Evolutionary conservation across 805 yeast genomes (phyloP), one percentile per base, ranked within the genome.

Genomic region (Wickerhamiella australiensis): DNA sequence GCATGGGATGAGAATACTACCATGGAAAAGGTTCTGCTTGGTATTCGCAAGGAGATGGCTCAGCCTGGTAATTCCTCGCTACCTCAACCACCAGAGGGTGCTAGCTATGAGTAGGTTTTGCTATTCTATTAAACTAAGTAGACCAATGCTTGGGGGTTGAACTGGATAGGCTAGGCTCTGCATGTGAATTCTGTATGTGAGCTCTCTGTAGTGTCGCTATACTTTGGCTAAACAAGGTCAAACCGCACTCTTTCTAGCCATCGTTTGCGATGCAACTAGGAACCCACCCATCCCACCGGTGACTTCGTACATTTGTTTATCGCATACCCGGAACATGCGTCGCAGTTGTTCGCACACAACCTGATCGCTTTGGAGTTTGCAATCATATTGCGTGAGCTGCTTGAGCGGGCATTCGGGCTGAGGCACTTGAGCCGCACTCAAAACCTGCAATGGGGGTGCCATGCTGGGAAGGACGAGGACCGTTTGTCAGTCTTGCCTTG

Each of bases 21-120:
- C 42, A 85, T 92, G 87, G 98, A 92, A 67, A 83, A 87, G n/a
- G 73, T 92, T 6, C 72, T 92, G 55, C 74, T 88, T 55, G 97
- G 88, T 60, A 68, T 92, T 59, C 77, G 98, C 36, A 62, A 68
- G 58, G 85, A 80, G 57, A 90, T 92, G 97, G 95, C 94, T 1
- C 66, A 76, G 18, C 76, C 90, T 3, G 65, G 79, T 11, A 87
- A 92, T 65, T 80, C 87, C 70, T 86, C 85, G 68, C 70, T 90
- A 55, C 71, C 80, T 8, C 99, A 92, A 69, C 99, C 98, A 12
- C 69, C 82, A 9, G 99, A 92, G 69, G 96, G 96, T 8, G 67
- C 82, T 33, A 77, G 80, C 11, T 85, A 79, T 59, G 42, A 44
- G 31, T 37, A 35, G 21, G 5, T 38, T 29, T 20, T 21, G 27